A percentile compares a stretch with the other conserved stretches of the same genome.
These are phyloP conservation scores for Pyrenula aspistea DNA, from an alignment of 495 filamentous ascomycete species.

Conservation along the genomic window DNA sequence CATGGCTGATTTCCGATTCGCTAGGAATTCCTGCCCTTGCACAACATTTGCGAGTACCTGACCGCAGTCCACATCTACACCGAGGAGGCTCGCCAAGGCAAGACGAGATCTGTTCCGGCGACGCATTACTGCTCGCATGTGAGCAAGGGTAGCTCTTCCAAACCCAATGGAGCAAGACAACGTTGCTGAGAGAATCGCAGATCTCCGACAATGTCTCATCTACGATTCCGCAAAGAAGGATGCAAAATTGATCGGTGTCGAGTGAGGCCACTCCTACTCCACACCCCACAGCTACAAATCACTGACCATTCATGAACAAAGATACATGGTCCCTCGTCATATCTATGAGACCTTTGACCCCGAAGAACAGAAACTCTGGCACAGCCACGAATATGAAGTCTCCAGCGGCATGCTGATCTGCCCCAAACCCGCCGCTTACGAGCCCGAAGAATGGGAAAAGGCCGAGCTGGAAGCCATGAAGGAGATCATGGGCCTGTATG, in stretches of 20 bases:
- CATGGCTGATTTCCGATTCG: neutral
- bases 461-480: slow-evolving; percentile 4
- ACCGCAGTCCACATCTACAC: slow-evolving; percentile 10
- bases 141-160: neutral
- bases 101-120: slow-evolving; percentile 7
- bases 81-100: neutral
- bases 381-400: slow-evolving; percentile 12
- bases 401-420: slow-evolving; percentile 10
- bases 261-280: no score
- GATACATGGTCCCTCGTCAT: slow-evolving; percentile 9
- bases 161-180: no score
- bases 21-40: slow-evolving; percentile 8
- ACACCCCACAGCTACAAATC: no score
- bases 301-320: no score
- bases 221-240: slow-evolving; percentile 10
- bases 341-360: slow-evolving; percentile 7
- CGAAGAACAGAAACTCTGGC: slow-evolving; percentile 12
- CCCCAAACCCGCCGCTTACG: slow-evolving; percentile 3
- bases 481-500: slow-evolving; percentile 9
- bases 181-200: no score
- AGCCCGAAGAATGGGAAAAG: neutral
- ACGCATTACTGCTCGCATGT: slow-evolving; percentile 11
- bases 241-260: slow-evolving; percentile 10
- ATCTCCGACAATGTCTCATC: slow-evolving; percentile 11
- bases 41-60: slow-evolving; percentile 9